Conservation (phyloP, 108 stramenopile genomes). For the Cyclotella atomus region DNA sequence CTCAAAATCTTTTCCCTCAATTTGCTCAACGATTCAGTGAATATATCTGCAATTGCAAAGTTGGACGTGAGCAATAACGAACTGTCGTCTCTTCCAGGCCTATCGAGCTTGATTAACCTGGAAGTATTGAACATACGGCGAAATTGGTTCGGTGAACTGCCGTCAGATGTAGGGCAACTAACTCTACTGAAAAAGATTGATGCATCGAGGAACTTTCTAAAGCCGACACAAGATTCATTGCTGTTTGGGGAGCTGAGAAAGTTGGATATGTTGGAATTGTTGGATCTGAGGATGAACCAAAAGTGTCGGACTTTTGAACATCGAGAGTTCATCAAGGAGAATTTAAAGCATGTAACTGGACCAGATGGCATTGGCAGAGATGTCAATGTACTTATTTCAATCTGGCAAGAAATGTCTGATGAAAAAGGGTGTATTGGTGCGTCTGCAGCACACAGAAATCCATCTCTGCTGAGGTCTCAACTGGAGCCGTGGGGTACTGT, state of each 20-base stretch:
- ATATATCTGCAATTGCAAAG: conserved; percentile 5
- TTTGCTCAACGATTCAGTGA: not conserved
- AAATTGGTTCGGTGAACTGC: conserved; percentile 38
- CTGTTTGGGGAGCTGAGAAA: conserved; percentile 1
- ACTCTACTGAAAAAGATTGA: conserved; percentile 17
- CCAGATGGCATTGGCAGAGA: conserved; percentile 4
- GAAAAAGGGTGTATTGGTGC: conserved; percentile 5
- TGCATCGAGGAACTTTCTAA: conserved; percentile 38
- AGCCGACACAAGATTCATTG: conserved; percentile 23
- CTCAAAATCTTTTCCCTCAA: not conserved
- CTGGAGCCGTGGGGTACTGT: conserved; percentile 46
- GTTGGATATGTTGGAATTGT: conserved; percentile 10
- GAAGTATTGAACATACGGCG: conserved; percentile 5
- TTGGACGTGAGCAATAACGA: conserved; percentile 37
- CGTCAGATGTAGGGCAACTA: conserved; percentile 14
- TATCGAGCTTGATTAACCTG: conserved; percentile 9
- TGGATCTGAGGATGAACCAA: conserved; percentile 31
- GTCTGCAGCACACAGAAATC: conserved; percentile 39
- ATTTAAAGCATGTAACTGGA: not conserved
- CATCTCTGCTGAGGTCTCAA: conserved; percentile 38
- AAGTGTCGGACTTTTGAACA: conserved; percentile 34
- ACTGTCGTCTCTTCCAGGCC: conserved; percentile 14
- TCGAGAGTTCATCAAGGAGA: conserved; percentile 12
- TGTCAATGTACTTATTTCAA: conserved; percentile 17
- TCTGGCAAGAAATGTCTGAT: conserved; percentile 27